Conservation (phyloP, 257 asterid genomes). For the Petunia axillaris region DNA sequence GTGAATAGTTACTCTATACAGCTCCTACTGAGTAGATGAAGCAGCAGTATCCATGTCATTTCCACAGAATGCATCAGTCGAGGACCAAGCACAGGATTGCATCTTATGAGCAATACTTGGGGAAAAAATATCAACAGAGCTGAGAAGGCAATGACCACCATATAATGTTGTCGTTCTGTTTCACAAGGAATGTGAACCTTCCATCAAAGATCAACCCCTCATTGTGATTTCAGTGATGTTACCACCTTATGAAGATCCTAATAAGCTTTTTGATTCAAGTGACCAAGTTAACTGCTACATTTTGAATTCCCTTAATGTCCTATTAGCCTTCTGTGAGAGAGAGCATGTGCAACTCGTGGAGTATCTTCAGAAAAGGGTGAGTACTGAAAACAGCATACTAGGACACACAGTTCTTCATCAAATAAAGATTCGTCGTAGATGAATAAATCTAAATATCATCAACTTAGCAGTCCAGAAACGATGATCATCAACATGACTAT, state of each 20-base stretch:
- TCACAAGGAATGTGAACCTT: conserved; percentile 15
- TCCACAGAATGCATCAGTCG: not conserved
- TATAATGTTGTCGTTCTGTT: conserved; percentile 29
- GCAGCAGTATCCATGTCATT: conserved; percentile 6
- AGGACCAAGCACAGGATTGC: conserved; percentile 10
- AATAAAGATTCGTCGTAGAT: not conserved
- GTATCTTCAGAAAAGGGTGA: not conserved
- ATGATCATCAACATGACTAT: not conserved
- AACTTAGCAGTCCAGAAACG: not conserved
- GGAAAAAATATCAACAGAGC: not conserved
- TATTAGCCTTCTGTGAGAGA: conserved; percentile 4
- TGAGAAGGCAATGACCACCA: conserved; percentile 34
- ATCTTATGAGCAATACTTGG: conserved; percentile 9
- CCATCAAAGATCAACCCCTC: conserved; percentile 24
- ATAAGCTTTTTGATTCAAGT: conserved; percentile 26
- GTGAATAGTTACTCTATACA: conserved; percentile 15
- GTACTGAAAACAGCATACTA: not conserved
- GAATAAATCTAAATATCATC: not conserved
- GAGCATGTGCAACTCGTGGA: not conserved
- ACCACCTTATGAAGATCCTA: too few relatives aligned
- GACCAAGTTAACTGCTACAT: conserved; percentile 26
- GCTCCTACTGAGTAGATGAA: conserved; percentile 28
- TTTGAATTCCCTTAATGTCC: conserved; percentile 21
- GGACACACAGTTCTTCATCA: not conserved
- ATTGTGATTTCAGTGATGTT: too few relatives aligned